Percentiles rank a stretch among this genome's conserved stretches.
Evolutionary conservation across 805 yeast species (phyloP).

Genomic region (Starmerella tilneyi): DNA sequence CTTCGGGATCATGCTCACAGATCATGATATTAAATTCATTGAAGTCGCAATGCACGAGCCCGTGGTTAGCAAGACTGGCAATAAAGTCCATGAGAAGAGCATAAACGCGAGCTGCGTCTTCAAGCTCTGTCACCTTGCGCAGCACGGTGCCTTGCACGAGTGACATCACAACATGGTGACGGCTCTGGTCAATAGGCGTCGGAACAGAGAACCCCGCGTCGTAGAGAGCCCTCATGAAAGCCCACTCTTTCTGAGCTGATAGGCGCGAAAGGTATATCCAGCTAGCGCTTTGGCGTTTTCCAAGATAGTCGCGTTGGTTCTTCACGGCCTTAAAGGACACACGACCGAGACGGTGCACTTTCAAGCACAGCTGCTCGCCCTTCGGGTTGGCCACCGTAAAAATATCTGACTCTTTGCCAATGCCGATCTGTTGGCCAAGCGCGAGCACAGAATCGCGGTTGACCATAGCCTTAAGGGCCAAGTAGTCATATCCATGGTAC

Average conservation of each 20-base stretch:
- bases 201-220: conserved; percentile 79
- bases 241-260: conserved; percentile 88
- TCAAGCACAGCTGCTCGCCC: conserved; percentile 64
- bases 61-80: conserved; percentile 72
- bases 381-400: conserved; percentile 62
- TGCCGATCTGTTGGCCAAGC: conserved; percentile 82
- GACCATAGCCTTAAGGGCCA: conserved; percentile 77
- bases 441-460: conserved; percentile 64
- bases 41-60: conserved; percentile 93
- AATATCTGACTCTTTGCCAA: conserved; percentile 96
- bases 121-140: conserved; percentile 68
- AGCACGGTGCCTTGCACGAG: conserved; percentile 81
- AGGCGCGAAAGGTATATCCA: conserved; percentile 90
- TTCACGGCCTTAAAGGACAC: conserved; percentile 87
- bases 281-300: conserved; percentile 56
- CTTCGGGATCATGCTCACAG: conserved; percentile 38
- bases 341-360: conserved; percentile 88
- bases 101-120: conserved; percentile 60
- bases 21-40: conserved; percentile 94
- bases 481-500: conserved; percentile 81
- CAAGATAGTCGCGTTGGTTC: conserved; percentile 84
- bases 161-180: conserved; percentile 92
- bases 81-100: conserved; percentile 79
- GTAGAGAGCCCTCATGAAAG: conserved; percentile 69
- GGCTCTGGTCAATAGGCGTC: conserved; percentile 72